A percentile compares a stretch with the other conserved stretches of the same genome.
These are phyloP conservation scores for Mycothermus thermophilus DNA, from an alignment of 495 filamentous ascomycete species.

Conservation along the genomic window DNA sequence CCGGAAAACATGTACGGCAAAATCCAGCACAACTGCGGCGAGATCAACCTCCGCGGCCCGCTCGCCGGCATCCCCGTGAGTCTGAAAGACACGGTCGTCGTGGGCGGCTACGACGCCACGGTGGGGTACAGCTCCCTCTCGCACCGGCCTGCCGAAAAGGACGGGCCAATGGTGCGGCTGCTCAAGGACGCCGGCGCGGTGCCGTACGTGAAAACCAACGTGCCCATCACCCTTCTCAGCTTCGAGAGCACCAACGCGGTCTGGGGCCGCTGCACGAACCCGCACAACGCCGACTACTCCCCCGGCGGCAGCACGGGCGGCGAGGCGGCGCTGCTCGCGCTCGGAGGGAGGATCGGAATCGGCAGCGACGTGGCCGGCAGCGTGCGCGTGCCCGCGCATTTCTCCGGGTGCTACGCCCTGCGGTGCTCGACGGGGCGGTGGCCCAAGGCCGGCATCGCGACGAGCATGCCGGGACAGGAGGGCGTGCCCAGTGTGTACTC, in stretches of 20 bases:
- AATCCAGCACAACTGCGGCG: constrained; percentile 24
- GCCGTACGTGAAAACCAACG: constrained; percentile 88
- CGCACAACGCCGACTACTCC: constrained; percentile 69
- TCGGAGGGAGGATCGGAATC: constrained; percentile 84
- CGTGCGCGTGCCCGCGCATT: constrained; percentile 80
- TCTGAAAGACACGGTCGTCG: constrained; percentile 75
- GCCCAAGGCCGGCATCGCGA: constrained; percentile 73
- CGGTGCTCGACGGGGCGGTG: constrained; percentile 92
- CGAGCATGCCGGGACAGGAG: constrained; percentile 91
- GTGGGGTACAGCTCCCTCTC: constrained; percentile 69
- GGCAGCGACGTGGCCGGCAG: constrained; percentile 91
- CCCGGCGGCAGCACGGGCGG: constrained; percentile 89
- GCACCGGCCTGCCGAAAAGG: constrained; percentile 46
- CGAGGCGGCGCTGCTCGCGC: constrained; percentile 71
- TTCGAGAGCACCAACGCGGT: constrained; percentile 91
- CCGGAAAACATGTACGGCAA: too few species aligned
- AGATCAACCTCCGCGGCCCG: constrained; percentile 64
- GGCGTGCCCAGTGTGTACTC: constrained; percentile 81
- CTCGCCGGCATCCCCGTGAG: constrained; percentile 82
- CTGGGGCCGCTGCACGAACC: constrained; percentile 72
- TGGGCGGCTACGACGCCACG: constrained; percentile 74
- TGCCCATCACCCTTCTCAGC: constrained; percentile 81
- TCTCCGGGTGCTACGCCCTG: constrained; percentile 77
- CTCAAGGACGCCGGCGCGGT: constrained; percentile 92
- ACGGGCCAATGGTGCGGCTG: constrained; percentile 63